Evolutionary conservation across 306 rosid genomes (phyloP).

Genomic region (Purshia tridentata): DNA sequence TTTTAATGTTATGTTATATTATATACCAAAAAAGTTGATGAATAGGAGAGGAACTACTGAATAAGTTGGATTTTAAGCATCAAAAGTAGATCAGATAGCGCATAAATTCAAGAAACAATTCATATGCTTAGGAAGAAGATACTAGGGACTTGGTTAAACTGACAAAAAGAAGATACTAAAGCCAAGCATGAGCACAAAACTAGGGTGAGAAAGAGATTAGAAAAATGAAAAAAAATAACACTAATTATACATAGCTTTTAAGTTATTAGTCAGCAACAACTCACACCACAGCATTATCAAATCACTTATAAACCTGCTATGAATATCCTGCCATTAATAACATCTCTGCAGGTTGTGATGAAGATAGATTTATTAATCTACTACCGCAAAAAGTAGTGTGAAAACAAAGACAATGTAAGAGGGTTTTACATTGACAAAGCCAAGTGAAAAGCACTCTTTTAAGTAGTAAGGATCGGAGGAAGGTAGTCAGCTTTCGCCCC

Average conservation of each 20-base stretch:
- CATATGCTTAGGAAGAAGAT: too few relatives aligned
- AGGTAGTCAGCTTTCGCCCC: constrained; percentile 44
- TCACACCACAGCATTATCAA: constrained; percentile 8
- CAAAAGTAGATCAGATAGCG: too few relatives aligned
- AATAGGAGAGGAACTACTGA: too few relatives aligned
- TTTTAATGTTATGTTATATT: too few relatives aligned
- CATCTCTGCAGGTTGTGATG: constrained; percentile 7
- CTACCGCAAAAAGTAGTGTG: not conserved
- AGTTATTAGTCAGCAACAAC: constrained; percentile 5
- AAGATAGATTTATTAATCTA: constrained; percentile 17
- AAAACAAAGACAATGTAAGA: not conserved
- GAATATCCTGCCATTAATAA: constrained; percentile 11
- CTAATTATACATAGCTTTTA: not conserved
- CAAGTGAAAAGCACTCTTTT: not conserved
- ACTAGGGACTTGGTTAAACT: too few relatives aligned
- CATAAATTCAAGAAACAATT: too few relatives aligned
- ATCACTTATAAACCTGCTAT: constrained; percentile 15
- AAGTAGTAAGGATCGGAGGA: constrained; percentile 52
- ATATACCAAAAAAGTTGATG: too few relatives aligned
- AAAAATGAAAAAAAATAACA: not conserved
- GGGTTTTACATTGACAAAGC: not conserved
- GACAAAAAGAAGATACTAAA: too few relatives aligned
- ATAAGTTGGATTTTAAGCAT: too few relatives aligned
- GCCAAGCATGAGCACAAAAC: too few relatives aligned
- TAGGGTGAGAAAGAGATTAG: not conserved